A percentile compares a stretch with the other conserved stretches of the same genome.
These are phyloP conservation scores for Starmerella geochares DNA, from an alignment of 805 yeast species.

Conservation along the genomic window DNA sequence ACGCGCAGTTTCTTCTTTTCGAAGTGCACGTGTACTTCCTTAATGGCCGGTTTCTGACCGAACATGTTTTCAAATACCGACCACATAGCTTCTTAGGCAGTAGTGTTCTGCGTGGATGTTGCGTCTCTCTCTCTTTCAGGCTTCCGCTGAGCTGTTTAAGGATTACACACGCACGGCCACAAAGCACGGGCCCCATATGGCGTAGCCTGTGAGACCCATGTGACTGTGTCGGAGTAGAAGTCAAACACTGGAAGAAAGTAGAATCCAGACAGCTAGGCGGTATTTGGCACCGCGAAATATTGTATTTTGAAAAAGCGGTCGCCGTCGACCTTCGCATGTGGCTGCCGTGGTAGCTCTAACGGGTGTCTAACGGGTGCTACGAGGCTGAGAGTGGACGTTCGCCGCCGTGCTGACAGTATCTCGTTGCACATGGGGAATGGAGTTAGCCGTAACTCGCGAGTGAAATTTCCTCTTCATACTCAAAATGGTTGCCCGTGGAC, in stretches of 20 bases:
- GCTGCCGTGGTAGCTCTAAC: no score
- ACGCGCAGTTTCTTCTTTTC: slow-evolving; percentile 23
- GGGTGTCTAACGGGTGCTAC: no score
- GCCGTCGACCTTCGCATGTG: no score
- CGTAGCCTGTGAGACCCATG: neutral
- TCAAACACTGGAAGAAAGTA: no score
- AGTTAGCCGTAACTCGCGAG: neutral
- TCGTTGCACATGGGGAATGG: neutral
- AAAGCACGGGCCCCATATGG: neutral
- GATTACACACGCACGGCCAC: neutral
- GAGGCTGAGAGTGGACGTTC: no score
- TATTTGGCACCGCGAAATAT: no score
- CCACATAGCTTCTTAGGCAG: neutral
- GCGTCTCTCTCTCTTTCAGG: no score
- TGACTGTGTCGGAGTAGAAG: no score
- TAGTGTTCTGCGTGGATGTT: no score
- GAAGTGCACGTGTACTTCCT: slow-evolving; percentile 22
- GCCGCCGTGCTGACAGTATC: neutral
- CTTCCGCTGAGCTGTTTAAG: neutral
- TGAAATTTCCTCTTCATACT: neutral
- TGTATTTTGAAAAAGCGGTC: no score
- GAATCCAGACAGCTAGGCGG: no score
- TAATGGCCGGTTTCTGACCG: slow-evolving; percentile 5
- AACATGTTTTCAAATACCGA: slow-evolving; percentile 23
- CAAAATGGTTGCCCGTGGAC: slow-evolving; percentile 16